Base-by-base conservation (phyloP, 331 rosid genomes). In the Cucumis variabilis region DNA sequence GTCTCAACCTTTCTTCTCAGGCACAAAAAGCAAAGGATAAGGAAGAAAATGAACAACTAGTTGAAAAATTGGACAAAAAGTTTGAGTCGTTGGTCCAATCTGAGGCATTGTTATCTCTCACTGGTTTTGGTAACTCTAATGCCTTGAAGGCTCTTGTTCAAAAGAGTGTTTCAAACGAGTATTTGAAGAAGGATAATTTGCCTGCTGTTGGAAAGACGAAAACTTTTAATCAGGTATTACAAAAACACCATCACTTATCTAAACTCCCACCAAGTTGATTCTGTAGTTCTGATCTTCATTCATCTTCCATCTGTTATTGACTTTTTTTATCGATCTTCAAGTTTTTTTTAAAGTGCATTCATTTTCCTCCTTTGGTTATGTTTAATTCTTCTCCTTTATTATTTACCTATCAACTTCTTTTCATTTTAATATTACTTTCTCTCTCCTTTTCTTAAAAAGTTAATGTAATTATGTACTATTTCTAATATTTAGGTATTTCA, bases 11-110 rank as follows among this genome's bases (percentile, higher is more conserved):
- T 44, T 89, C 86, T 91, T 87, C 46, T 84, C 92, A 97, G 98
- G 98, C 98, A 41, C 94, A 95, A 90, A 95, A 92, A 89, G 93
- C 99, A 5, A 94, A 91, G 91, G 98, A 94, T 25, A 97, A 93
- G 93, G 98, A 93, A 88, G 98, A 95, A 85, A 92, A 93, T 80
- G 95, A 93, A 88, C 90, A 89, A 17, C 89, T 95, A 85, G 87
- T 94, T 90, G 96, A 94, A 28, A 98, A 95, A 30, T 92, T 97
- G 93, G 98, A 97, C 87, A 90, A 85, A 88, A 89, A 90, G 46
- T 97, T 94, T 86, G 77, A 94, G 67, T 90, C 96, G 10, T 88
- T 94, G 77, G 93, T 90, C 83, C 92, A 89, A 70, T 91, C 98
- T 16, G 88, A 95, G 86, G 94, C 93, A 9, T 86, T 94, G 82